A percentile compares a stretch with the other conserved stretches of the same genome.
Conservation (phyloP, 2,329 filamentous ascomycete species). For the Claviceps africana region DNA sequence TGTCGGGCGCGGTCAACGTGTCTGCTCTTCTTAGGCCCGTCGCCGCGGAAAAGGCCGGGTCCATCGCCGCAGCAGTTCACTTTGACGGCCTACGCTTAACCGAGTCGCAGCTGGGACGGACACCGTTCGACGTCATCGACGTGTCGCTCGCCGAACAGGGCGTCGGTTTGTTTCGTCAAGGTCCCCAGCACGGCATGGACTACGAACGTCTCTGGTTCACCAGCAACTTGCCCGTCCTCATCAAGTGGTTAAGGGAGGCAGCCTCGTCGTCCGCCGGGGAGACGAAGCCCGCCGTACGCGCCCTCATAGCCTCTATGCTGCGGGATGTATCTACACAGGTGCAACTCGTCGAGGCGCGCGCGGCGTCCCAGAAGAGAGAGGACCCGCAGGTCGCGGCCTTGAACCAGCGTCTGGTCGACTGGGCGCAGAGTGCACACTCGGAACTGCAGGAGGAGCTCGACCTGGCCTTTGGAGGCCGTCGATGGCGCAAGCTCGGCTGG, state of each 20-base stretch:
- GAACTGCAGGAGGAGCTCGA: constrained; percentile 74
- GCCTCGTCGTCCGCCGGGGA: constrained; percentile 24
- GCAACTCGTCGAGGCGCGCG: constrained; percentile 30
- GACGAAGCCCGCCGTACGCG: constrained; percentile 52
- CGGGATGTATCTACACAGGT: constrained; percentile 38
- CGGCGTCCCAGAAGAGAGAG: constrained; percentile 19
- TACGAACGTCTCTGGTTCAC: constrained; percentile 64
- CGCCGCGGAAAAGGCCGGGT: constrained; percentile 16
- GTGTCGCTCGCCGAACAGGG: constrained; percentile 47
- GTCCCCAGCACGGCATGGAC: constrained; percentile 51
- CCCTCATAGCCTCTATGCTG: constrained; percentile 54
- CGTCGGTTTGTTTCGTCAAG: constrained; percentile 52
- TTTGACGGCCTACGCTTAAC: constrained; percentile 33
- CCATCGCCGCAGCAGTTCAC: constrained; percentile 44
- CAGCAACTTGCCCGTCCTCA: constrained; percentile 52
- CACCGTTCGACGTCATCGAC: constrained; percentile 47
- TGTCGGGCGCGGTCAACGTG: constrained; percentile 49
- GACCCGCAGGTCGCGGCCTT: constrained; percentile 29
- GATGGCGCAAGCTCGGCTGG: constrained; percentile 75
- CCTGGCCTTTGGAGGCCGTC: constrained; percentile 56
- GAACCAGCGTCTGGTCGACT: constrained; percentile 46
- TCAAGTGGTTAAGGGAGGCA: constrained; percentile 49
- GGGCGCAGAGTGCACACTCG: constrained; percentile 68
- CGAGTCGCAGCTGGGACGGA: constrained; percentile 16
- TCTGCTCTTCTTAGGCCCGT: constrained; percentile 30